A percentile compares a stretch with the other conserved stretches of the same genome.
Evolutionary conservation across 164 flowering plant genomes (phyloP).

Genomic region (Akebia trifoliata): DNA sequence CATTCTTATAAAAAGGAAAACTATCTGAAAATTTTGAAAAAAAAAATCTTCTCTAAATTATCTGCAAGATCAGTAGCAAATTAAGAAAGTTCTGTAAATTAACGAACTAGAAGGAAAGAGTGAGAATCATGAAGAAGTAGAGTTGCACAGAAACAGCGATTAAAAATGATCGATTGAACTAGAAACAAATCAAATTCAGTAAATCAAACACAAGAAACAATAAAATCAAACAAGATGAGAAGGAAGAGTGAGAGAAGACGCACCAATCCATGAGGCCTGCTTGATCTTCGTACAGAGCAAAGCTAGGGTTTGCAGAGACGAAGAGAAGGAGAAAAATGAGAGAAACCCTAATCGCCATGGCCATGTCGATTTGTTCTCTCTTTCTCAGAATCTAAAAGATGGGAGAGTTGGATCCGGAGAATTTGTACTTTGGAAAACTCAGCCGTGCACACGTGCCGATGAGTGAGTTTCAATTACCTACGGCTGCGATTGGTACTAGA

Average conservation of each 20-base stretch:
- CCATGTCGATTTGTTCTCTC: constrained; percentile 27
- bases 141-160: not conserved
- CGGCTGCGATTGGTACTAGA: too few species aligned
- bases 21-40: not conserved
- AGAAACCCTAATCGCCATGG: constrained; percentile 54
- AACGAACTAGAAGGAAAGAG: too few species aligned
- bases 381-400: not conserved
- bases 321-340: constrained; percentile 29
- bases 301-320: constrained; percentile 21
- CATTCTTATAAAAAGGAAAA: not conserved
- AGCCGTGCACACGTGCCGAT: too few species aligned
- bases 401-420: not conserved
- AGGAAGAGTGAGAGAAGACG: constrained; percentile 10
- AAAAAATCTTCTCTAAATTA: not conserved
- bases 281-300: constrained; percentile 83
- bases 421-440: too few species aligned
- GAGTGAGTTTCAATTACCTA: too few species aligned
- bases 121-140: not conserved
- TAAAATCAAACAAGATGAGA: not conserved
- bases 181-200: not conserved
- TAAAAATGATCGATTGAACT: too few species aligned
- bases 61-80: too few species aligned
- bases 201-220: not conserved
- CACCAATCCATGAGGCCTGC: constrained; percentile 92
- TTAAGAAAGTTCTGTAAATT: too few species aligned